Evolutionary conservation across 2,329 filamentous ascomycete species (phyloP), one percentile per base, ranked within the genome.

Genomic region (Cytospora chrysosperma): DNA sequence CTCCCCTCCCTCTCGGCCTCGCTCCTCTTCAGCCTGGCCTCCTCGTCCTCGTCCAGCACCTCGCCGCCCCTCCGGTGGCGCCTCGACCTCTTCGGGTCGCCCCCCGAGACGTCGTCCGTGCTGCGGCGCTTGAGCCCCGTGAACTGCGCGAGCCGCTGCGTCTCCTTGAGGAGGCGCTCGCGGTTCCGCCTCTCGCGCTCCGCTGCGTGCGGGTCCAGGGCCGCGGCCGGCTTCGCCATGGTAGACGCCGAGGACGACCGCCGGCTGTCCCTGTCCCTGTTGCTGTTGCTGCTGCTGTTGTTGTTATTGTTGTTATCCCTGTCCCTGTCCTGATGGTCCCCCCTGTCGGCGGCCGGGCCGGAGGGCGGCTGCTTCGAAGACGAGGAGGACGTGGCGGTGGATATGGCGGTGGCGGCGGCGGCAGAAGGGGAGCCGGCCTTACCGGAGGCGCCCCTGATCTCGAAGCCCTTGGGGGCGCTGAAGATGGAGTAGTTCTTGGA

Each of bases 151-250:
- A 88, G 85, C 40, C 85, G 82, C 74, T 91, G 86, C 47, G 86
- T 85, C 74, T 92, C 89, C 70, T 88, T 88, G 15, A 88, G 78
- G 58, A 90, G 78, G 28, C 89, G 81, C 73, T 90, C 87, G 53
- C 87, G 81, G 70, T 89, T 83, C 19, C 87, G 79, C 15, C 84
- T 85, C 71, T 90, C 88, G 26, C 89, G 85, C 74, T 92, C 89
- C 0, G 88, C 78, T 1, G 88, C 88, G 73, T 91, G 88, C n/a
- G 85, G 81, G 67, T 90, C 86, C 64, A 57, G 30, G 53, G 59
- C 62, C 28, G 57, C 55, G 70, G 61, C 69, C 51, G 57, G 66
- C 68, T 56, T 68, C 57, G 59, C 67, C 56, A 40, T 34, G 12
- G 10, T 62, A 21, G 34, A 32, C 7, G 57, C 27, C 52, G 75